These are phyloP conservation scores for Tricholoma sp. DNA, from an alignment of 768 basidiomycete species.

Conservation along the genomic window DNA sequence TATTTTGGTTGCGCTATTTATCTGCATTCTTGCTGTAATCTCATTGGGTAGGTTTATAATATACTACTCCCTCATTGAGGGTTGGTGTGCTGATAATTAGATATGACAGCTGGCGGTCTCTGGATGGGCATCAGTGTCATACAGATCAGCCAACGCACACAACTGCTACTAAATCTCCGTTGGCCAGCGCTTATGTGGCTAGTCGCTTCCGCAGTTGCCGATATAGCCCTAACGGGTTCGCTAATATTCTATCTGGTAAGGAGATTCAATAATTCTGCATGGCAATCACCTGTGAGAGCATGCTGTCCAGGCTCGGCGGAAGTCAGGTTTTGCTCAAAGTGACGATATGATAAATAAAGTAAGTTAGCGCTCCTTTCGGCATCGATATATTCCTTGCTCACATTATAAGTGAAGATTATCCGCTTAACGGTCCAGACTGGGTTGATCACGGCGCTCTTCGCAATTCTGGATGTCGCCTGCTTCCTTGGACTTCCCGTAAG, in stretches of 20 bases:
- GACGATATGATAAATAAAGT: slow-evolving; percentile 33
- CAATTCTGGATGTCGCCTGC: slow-evolving; percentile 37
- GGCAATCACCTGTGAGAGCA: slow-evolving; percentile 11
- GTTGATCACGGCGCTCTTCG: slow-evolving; percentile 31
- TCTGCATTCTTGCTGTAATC: slow-evolving; percentile 29
- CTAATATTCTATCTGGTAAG: slow-evolving; percentile 34
- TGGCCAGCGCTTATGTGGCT: slow-evolving; percentile 42
- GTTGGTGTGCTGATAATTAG: background rate
- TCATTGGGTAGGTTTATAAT: slow-evolving; percentile 27
- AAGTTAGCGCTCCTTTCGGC: slow-evolving; percentile 6
- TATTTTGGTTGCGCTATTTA: slow-evolving; percentile 26
- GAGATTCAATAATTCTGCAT: slow-evolving; percentile 4
- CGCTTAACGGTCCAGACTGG: slow-evolving; percentile 38
- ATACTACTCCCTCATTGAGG: background rate
- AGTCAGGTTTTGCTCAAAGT: slow-evolving; percentile 37
- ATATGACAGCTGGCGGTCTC: slow-evolving; percentile 31
- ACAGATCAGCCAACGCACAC: slow-evolving; percentile 29
- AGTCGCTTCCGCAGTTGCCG: slow-evolving; percentile 34
- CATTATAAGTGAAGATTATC: slow-evolving; percentile 2
- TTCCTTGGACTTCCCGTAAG: slow-evolving; percentile 36
- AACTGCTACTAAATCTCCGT: slow-evolving; percentile 37
- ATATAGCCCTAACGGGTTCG: slow-evolving; percentile 36
- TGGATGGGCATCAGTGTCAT: slow-evolving; percentile 34
- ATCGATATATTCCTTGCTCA: background rate
- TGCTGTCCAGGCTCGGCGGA: slow-evolving; percentile 17